Conservation (phyloP, 2,329 filamentous ascomycete genomes). For the Pseudofabraea citricarpa region DNA sequence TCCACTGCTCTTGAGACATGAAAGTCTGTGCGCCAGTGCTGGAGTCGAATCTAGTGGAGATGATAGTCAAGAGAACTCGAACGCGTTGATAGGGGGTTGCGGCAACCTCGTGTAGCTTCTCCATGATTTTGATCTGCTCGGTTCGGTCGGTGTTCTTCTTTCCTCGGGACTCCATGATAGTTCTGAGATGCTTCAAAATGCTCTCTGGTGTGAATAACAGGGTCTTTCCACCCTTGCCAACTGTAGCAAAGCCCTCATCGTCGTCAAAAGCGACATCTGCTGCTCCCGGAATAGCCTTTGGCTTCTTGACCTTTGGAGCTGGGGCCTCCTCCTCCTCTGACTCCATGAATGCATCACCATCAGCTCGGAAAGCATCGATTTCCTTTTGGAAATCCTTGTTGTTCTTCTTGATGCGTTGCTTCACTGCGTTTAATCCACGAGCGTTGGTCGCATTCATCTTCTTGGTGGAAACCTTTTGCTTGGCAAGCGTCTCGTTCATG, state of each 20-base stretch:
- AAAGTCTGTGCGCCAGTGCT: conserved; percentile 72
- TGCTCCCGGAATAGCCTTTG: conserved; percentile 42
- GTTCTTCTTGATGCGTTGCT: conserved; percentile 98
- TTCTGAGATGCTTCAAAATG: conserved; percentile 93
- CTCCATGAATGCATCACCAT: conserved; percentile 85
- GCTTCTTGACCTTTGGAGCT: conserved; percentile 47
- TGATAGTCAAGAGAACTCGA: conserved; percentile 82
- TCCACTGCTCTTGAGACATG: conserved; percentile 97
- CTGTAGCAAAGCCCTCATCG: conserved; percentile 83
- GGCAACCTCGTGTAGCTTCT: conserved; percentile 88
- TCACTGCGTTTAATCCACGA: conserved; percentile 91
- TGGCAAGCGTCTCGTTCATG: conserved; percentile 88
- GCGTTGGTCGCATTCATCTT: conserved; percentile 98
- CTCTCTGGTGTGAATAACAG: conserved; percentile 93
- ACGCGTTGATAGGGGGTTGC: conserved; percentile 90
- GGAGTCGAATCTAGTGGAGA: conserved; percentile 92
- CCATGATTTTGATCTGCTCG: conserved; percentile 97
- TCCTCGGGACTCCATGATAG: conserved; percentile 91
- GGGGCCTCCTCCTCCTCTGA: conserved; percentile 68
- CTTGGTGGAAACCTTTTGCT: conserved; percentile 93
- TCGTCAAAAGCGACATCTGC: conserved; percentile 54
- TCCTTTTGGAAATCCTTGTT: conserved; percentile 90
- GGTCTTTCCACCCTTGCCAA: conserved; percentile 83
- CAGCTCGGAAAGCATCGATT: conserved; percentile 79
- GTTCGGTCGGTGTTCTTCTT: conserved; percentile 97